These are phyloP conservation scores for Fusarium sacchari DNA, from an alignment of 2,329 filamentous ascomycete genomes.

Conservation along the genomic window DNA sequence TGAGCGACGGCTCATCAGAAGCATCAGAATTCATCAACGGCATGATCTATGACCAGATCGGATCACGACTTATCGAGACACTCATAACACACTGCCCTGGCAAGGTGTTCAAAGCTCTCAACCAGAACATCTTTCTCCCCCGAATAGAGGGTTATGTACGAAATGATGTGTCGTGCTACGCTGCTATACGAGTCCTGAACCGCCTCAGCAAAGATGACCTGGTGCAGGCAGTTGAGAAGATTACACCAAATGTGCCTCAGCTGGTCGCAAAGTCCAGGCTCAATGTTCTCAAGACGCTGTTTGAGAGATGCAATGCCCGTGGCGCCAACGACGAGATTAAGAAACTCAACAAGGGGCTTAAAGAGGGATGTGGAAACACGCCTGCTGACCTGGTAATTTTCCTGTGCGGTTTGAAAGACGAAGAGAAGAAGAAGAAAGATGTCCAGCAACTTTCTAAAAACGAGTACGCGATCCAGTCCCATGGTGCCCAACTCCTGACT, in stretches of 20 bases:
- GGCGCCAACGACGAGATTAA: constrained; percentile 64
- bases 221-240: constrained; percentile 74
- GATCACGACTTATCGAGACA: constrained; percentile 88
- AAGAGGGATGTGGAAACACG: constrained; percentile 59
- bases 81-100: constrained; percentile 84
- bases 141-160: constrained; percentile 83
- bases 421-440: constrained; percentile 51
- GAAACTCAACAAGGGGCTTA: constrained; percentile 58
- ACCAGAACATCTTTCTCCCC: constrained; percentile 80
- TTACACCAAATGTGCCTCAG: constrained; percentile 76
- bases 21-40: constrained; percentile 83
- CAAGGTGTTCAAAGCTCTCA: constrained; percentile 90
- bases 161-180: constrained; percentile 91
- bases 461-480: constrained; percentile 65
- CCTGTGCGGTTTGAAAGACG: constrained; percentile 58
- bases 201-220: constrained; percentile 89
- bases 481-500: constrained; percentile 85
- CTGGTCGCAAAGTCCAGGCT: constrained; percentile 81
- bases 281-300: constrained; percentile 80
- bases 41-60: constrained; percentile 89
- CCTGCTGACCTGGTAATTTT: constrained; percentile 60
- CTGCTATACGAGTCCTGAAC: constrained; percentile 83
- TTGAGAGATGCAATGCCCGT: constrained; percentile 83
- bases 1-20: constrained; percentile 77
- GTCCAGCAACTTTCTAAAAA: constrained; percentile 61